These are phyloP conservation scores for Blastobotrys serpentis DNA, from an alignment of 1,139 yeast genomes.

Conservation along the genomic window DNA sequence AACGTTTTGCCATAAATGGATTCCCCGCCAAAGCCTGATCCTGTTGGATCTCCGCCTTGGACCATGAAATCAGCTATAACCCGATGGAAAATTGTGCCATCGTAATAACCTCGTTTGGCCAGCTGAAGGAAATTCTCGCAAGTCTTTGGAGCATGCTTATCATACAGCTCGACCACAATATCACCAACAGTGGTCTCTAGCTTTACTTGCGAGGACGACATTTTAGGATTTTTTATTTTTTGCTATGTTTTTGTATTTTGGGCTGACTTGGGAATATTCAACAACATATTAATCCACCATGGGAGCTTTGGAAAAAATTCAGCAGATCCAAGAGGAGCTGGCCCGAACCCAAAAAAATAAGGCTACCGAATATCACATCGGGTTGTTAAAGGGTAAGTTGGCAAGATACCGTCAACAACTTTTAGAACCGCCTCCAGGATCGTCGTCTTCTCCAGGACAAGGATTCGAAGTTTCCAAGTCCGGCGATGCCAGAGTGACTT, in stretches of 20 bases:
- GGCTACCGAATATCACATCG: slow-evolving; percentile 96
- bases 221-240: not conserved
- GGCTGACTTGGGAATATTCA: not conserved
- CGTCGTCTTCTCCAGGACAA: slow-evolving; percentile 74
- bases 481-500: slow-evolving; percentile 93
- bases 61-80: slow-evolving; percentile 43
- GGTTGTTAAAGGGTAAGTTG: slow-evolving; percentile 87
- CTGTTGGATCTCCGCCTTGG: slow-evolving; percentile 44
- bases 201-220: slow-evolving; percentile 16
- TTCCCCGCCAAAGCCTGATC: slow-evolving; percentile 38
- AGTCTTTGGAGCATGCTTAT: slow-evolving; percentile 36
- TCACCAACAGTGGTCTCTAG: slow-evolving; percentile 30
- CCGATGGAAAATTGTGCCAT: slow-evolving; percentile 40
- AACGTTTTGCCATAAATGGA: slow-evolving; percentile 32
- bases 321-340: slow-evolving; percentile 89
- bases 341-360: slow-evolving; percentile 95
- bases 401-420: slow-evolving; percentile 93
- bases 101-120: slow-evolving; percentile 34
- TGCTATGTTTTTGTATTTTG: too few species aligned
- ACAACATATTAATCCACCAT: slow-evolving; percentile 14
- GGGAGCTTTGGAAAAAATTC: slow-evolving; percentile 63
- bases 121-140: slow-evolving; percentile 33
- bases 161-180: slow-evolving; percentile 34
- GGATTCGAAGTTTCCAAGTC: slow-evolving; percentile 96
- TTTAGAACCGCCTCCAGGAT: slow-evolving; percentile 80